Conservation (phyloP, 2,329 filamentous ascomycete species). For the Calonectria ilicicola region DNA sequence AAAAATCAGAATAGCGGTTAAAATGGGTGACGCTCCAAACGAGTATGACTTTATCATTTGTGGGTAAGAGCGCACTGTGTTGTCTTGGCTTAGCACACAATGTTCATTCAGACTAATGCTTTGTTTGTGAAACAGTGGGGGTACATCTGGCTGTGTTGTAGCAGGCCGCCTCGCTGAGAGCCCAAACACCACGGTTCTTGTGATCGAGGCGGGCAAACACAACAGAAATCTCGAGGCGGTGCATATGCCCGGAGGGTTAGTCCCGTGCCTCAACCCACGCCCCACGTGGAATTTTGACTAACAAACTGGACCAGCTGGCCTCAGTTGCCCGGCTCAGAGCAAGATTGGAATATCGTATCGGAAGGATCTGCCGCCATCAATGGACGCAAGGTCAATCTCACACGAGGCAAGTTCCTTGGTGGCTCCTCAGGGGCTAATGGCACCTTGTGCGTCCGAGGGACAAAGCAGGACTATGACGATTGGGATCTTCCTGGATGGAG, state of each 20-base stretch:
- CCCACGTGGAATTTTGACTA: background rate
- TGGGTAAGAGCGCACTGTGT: background rate
- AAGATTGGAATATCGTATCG: constrained; percentile 63
- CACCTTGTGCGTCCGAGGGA: constrained; percentile 61
- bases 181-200: constrained; percentile 43
- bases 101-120: background rate
- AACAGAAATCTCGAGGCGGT: constrained; percentile 59
- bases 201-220: constrained; percentile 53
- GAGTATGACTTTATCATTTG: constrained; percentile 1
- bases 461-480: constrained; percentile 63
- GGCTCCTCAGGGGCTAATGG: constrained; percentile 63
- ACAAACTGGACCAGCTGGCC: constrained; percentile 47
- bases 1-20: background rate
- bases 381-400: constrained; percentile 58
- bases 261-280: background rate
- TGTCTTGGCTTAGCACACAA: background rate
- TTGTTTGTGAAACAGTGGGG: constrained; percentile 42
- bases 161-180: constrained; percentile 50
- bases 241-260: constrained; percentile 62
- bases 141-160: constrained; percentile 52
- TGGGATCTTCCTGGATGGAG: constrained; percentile 67
- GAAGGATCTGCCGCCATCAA: constrained; percentile 53
- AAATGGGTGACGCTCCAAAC: background rate
- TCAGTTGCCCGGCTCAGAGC: constrained; percentile 58
- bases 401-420: constrained; percentile 61